Evolutionary conservation across 441 rosid species (phyloP).

Genomic region (Viola pubescens): DNA sequence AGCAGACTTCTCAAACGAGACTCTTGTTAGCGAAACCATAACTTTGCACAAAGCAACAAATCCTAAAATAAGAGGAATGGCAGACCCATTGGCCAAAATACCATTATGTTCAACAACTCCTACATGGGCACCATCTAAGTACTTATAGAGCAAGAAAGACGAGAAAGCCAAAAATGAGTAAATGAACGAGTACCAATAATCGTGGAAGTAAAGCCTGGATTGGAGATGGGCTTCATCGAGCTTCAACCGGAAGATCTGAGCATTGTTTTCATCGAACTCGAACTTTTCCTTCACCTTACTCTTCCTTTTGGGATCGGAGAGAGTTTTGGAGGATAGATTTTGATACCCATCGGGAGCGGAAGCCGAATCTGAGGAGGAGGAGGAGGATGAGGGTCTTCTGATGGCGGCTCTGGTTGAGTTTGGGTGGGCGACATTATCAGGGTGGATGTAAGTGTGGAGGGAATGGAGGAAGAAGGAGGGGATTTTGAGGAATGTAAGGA

Average conservation of each 20-base stretch:
- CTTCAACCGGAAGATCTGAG: conserved; percentile 86
- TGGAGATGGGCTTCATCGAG: conserved; percentile 74
- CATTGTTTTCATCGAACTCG: conserved; percentile 84
- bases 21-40: conserved; percentile 37
- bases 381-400: conserved; percentile 59
- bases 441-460: conserved; percentile 77
- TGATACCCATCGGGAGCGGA: conserved; percentile 28
- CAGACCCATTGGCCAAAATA: conserved; percentile 40
- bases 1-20: conserved; percentile 68
- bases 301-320: conserved; percentile 38
- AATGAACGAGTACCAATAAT: conserved; percentile 42
- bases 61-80: conserved; percentile 49
- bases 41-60: conserved; percentile 38
- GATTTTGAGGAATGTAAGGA: conserved; percentile 47
- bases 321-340: conserved; percentile 32
- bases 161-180: conserved; percentile 39
- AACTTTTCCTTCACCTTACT: conserved; percentile 60
- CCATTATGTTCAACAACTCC: conserved; percentile 15
- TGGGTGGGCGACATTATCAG: conserved; percentile 51
- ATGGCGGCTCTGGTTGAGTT: conserved; percentile 59
- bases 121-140: conserved; percentile 22
- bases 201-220: conserved; percentile 53
- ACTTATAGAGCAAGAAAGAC: conserved; percentile 34
- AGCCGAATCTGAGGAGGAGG: conserved; percentile 25
- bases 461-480: conserved; percentile 61